Conservation (phyloP, 768 basidiomycete genomes). For the Ramaria sp. region DNA sequence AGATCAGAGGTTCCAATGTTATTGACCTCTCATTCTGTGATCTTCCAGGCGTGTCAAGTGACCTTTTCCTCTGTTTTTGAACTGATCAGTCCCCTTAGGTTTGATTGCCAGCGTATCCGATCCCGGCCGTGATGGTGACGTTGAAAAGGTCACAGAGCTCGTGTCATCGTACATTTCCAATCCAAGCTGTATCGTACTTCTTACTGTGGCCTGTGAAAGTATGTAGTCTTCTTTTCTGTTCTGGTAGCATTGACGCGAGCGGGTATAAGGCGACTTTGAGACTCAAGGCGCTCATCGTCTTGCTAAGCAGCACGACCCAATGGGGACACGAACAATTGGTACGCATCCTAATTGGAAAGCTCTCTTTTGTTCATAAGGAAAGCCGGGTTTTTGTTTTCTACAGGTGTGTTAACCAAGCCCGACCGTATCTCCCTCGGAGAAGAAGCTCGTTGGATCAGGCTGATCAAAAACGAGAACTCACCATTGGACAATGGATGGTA, state of each 20-base stretch:
- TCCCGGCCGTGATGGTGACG: conserved; percentile 42
- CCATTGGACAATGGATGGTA: conserved; percentile 47
- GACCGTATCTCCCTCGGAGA: conserved; percentile 52
- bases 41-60: conserved; percentile 36
- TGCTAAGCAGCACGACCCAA: conserved; percentile 46
- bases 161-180: conserved; percentile 48
- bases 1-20: conserved; percentile 47
- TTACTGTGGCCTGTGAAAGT: conserved; percentile 60
- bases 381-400: neutral
- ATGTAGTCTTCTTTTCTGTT: conserved; percentile 10
- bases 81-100: conserved; percentile 22
- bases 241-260: neutral
- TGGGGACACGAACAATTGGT: conserved; percentile 65
- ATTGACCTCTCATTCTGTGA: conserved; percentile 58
- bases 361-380: too few species aligned
- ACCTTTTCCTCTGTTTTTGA: neutral
- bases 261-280: conserved; percentile 55
- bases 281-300: conserved; percentile 68
- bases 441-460: conserved; percentile 40
- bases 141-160: conserved; percentile 47
- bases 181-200: conserved; percentile 50
- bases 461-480: neutral
- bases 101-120: conserved; percentile 47
- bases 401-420: conserved; percentile 67
- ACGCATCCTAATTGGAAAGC: conserved; percentile 10